phyloP scores from a whole-genome alignment of 1,284 basidiomycete genomes.

The Pseudozyma tsukubaensis region DNA sequence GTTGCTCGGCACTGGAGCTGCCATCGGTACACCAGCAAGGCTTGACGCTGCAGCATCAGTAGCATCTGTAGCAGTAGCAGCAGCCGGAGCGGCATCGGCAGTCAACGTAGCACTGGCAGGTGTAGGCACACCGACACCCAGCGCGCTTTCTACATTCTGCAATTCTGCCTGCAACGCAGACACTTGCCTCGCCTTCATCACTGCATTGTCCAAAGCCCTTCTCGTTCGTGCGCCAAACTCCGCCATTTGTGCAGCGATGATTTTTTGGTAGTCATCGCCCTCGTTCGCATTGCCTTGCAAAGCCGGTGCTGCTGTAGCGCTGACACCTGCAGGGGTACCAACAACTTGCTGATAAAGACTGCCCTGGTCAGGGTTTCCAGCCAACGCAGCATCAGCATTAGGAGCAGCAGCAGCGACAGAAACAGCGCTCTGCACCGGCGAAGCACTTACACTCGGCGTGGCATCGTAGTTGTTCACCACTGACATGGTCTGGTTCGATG shows the following conservation, averaged over 20 bases:
- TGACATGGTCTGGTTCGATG: constrained; percentile 12
- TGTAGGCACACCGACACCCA: constrained; percentile 12
- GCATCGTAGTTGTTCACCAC: constrained; percentile 27
- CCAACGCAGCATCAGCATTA: constrained; percentile 3
- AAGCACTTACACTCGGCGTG: constrained; percentile 8
- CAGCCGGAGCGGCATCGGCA: not conserved
- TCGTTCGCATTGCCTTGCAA: constrained; percentile 26
- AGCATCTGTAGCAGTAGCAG: constrained; percentile 1
- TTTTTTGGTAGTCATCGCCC: constrained; percentile 11
- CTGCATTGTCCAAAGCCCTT: constrained; percentile 9
- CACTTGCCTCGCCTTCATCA: constrained; percentile 9
- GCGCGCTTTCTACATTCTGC: constrained; percentile 3
- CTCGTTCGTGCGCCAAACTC: constrained; percentile 18
- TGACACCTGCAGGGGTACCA: constrained; percentile 6
- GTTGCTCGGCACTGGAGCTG: constrained; percentile 32
- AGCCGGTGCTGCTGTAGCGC: not conserved
- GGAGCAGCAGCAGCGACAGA: not conserved
- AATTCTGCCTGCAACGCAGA: constrained; percentile 4
- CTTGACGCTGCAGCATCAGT: not conserved
- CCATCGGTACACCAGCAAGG: constrained; percentile 19
- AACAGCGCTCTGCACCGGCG: not conserved
- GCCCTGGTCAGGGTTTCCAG: not conserved
- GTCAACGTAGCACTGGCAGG: not conserved
- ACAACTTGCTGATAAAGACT: not conserved
- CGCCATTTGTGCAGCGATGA: constrained; percentile 34